Evolutionary conservation across 371 early-diverging fungal genomes (phyloP), one percentile per base, ranked within the genome.

Genomic region (Lichtheimia ramosa): DNA sequence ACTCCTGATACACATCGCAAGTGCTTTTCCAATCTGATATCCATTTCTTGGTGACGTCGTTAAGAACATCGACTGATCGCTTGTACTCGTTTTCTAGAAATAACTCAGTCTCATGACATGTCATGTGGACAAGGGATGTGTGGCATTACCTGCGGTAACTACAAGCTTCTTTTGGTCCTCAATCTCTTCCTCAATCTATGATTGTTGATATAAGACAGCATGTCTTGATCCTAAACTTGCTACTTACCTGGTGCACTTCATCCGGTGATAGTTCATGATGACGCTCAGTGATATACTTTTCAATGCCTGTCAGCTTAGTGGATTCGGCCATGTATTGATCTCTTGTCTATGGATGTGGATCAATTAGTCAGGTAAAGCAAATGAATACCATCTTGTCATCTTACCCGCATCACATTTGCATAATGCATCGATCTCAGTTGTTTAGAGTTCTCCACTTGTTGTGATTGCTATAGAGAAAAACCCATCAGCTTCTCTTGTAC

Each of bases 381-480:
- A 5, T 16, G 1, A 13, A 28, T 7, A 28, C 28, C 7, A 3
- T 28, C 3, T 34, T 8, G 10, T 34, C 10, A 8, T 34, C 55
- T 64, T 68, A 77, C 77, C 60, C 66, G 63, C 55, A 55, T 60
- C 34, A 77, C 75, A 63, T 75, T 72, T 18, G 67, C 61, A 41
- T 65, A 49, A 49, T 81, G 75, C 51, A 70, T 43, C 14, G 58
- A 49, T 58, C 71, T 69, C 2, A 75, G 56, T 48, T 77, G 72
- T 21, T 61, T 71, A 10, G 75, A 59, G 21, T 71, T 75, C 48
- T 81, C 77, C 16, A 81, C 63, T 23, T 77, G 70, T 51, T 71
- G 68, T 10, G 64, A 50, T 70, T 74, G 68, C 77, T 80, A 48
- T 18, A 39, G 34, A 16, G 20, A 13, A 14, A 12, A 57, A 12